A percentile compares a stretch with the other conserved stretches of the same genome.
These are phyloP conservation scores for Mycosphaerella sp. DNA, from an alignment of 2,329 filamentous ascomycete species.

Conservation along the genomic window DNA sequence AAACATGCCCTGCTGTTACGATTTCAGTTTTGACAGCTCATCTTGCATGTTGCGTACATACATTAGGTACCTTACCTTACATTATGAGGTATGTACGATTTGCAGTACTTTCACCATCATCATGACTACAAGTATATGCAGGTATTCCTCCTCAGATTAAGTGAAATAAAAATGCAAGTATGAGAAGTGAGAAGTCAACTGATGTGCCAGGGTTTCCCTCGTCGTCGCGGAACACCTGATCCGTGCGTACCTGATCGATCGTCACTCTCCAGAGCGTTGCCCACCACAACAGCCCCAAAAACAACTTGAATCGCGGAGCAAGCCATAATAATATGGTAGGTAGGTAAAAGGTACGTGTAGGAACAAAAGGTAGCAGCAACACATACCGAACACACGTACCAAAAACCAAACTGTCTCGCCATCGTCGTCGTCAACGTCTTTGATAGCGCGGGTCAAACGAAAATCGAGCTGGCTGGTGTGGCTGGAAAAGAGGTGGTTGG, in stretches of 20 bases:
- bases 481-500: conserved; percentile 7
- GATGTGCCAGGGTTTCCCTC: too few relatives aligned
- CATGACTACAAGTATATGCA: too few relatives aligned
- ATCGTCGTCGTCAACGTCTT: neutral
- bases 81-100: too few relatives aligned
- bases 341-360: neutral
- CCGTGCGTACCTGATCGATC: neutral
- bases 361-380: neutral
- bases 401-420: neutral
- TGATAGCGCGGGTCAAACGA: neutral
- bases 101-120: too few relatives aligned
- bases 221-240: neutral
- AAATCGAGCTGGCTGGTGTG: conserved; percentile 4
- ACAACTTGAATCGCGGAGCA: neutral
- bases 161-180: too few relatives aligned
- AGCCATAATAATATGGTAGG: neutral
- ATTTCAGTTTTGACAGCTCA: too few relatives aligned
- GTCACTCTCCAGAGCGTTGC: neutral
- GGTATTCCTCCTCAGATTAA: too few relatives aligned
- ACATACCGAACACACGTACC: neutral
- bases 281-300: neutral
- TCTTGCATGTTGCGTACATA: too few relatives aligned
- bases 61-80: too few relatives aligned
- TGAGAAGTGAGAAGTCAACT: too few relatives aligned
- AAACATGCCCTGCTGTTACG: neutral